Base-by-base conservation (phyloP, 192 early-diverging fungal species). In the Coemansia sp. region DNA sequence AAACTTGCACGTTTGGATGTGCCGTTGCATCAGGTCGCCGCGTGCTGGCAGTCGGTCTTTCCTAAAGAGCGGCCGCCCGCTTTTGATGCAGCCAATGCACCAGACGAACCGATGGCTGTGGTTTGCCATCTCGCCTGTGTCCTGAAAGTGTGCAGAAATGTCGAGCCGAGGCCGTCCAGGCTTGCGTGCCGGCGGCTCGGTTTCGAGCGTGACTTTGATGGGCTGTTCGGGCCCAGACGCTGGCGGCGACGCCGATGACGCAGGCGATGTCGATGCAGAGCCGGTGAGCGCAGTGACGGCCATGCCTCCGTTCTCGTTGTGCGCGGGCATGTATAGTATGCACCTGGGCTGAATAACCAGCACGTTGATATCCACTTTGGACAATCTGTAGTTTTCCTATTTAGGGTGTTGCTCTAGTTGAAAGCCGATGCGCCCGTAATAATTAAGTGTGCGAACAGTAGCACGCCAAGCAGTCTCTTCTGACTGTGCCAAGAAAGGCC, bases 111-210 rank as follows among this genome's bases (percentile, higher is more conserved):
- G 79, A 47, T 81, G 79, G 66, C 79, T 81, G 55, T 81, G 69
- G 74, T 81, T 81, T 20, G 79, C 79, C 79, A 81, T 81, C 51
- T 81, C 79, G 53, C 79, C 79, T 1, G 79, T 81, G 73, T 81
- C 79, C 38, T 81, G 79, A 49, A 76, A 81, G 53, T 76, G 66
- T n/a, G 73, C 69, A 35, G 79, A 81, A 13, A 81, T 81, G 65
- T 71, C 73, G 27, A 76, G 66, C 22, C 79, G 74, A 18, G 79
- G 79, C n/a, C 79, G 74, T 11, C 79, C 79, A 2, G 79, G 79
- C 68, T 71, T 74, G 68, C 78, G 78, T 11, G 53, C 68, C 29
- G 78, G 78, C 43, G 78, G 72, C 58, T 80, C 78, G 22, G 78
- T 80, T 29, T 74, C 78, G 18, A 80, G 62, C 27, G 55, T 49